Base-by-base conservation (phyloP, 2,329 filamentous ascomycete species). In the Colletotrichum orbiculare region DNA sequence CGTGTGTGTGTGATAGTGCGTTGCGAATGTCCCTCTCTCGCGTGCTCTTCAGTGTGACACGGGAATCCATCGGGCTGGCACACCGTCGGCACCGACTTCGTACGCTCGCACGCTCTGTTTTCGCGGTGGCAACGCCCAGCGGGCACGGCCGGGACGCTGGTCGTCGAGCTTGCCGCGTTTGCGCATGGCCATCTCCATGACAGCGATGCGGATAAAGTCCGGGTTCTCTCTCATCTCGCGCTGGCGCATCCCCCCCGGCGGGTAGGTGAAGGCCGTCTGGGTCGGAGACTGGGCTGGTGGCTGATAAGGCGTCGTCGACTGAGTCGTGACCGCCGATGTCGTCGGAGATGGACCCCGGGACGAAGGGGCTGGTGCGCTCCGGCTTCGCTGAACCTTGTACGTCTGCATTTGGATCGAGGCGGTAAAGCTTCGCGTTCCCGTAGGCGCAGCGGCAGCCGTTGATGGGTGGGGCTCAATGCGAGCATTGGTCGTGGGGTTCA, bases 361-460 rank as follows among this genome's bases (percentile, higher is more conserved):
- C 68, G 41, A 74, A 64, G 55, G 70, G n/a, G 74, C 66, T 25
- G 77, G 70, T 43, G 75, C 70, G 55, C 77, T 78, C 66, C 78
- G 80, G 35, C 81, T 83, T 41, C 82, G 81, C 70, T 83, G 83
- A 39, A 87, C 82, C 72, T 87, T 88, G 79, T 91, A 91, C 0
- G 89, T 91, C 71, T 90, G 87, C 88, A 91, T 90, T 73, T 91
- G 88, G 64, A 91, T 91, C 2, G 89, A 90, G 34, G 89, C 87
- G 12, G 87, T 89, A 71, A 86, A 90, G 56, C 79, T 78, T 65
- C 79, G 76, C 52, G 63, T 68, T 13, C 62, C 53, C 69, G 65
- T 53, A 6, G 58, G 45, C 53, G 69, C 73, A 34, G 58, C 43
- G 38, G 69, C 73, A 34, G 52, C 52, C 25, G 72, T 75, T 66